phyloP scores from a whole-genome alignment of 106 monocot genomes.

The Apostasia ramifera region DNA sequence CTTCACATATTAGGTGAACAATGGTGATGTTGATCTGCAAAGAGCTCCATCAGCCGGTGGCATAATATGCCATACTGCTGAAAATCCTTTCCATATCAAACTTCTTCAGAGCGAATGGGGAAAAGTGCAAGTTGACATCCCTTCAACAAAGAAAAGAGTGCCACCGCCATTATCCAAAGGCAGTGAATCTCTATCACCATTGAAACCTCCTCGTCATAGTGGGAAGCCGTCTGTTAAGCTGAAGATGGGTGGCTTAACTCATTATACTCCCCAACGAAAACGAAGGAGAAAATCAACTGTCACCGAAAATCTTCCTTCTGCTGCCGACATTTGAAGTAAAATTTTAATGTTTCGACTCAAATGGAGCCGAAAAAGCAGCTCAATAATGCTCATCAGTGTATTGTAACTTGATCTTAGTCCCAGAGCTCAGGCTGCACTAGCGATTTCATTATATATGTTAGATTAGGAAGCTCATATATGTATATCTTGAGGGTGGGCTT shows the following conservation, averaged over 20 bases:
- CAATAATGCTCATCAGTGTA: not conserved
- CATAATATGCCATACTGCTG: conserved; percentile 50
- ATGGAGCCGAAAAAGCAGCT: not conserved
- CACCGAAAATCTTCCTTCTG: conserved; percentile 17
- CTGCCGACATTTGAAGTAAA: not conserved
- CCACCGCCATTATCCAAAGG: conserved; percentile 27
- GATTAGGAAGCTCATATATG: not conserved
- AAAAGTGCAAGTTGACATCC: conserved; percentile 8
- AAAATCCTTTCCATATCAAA: conserved; percentile 43
- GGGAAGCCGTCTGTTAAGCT: conserved; percentile 22
- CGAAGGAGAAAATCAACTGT: conserved; percentile 34
- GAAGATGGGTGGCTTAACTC: conserved; percentile 20
- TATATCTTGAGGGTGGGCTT: not conserved
- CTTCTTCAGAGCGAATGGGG: conserved; percentile 15
- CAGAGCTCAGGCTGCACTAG: too few relatives aligned
- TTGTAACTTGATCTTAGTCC: not conserved
- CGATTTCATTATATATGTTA: not conserved
- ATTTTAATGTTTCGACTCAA: not conserved
- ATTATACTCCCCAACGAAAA: conserved; percentile 58
- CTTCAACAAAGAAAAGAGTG: conserved; percentile 38
- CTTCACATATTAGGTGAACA: conserved; percentile 56
- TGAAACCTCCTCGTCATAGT: conserved; percentile 14
- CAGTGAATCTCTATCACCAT: conserved; percentile 17
- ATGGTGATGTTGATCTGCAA: conserved; percentile 65
- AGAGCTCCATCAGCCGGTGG: conserved; percentile 18